Conservation (phyloP, 441 rosid genomes). For the Hura crepitans region DNA sequence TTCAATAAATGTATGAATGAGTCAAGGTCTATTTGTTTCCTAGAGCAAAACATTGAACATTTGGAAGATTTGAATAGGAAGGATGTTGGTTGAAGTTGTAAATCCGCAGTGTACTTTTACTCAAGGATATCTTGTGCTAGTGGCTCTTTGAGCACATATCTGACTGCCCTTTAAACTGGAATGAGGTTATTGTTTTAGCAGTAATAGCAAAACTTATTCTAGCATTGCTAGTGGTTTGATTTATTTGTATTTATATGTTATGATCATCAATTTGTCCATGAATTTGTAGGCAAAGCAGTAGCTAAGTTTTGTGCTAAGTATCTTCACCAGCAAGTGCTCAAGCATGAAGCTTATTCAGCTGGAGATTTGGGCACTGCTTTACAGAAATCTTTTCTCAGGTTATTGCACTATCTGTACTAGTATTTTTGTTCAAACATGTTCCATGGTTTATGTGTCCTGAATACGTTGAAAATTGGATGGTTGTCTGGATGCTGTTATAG, state of each 20-base stretch:
- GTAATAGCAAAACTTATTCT: not conserved
- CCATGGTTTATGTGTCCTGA: not conserved
- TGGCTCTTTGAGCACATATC: constrained; percentile 5
- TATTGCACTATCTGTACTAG: constrained; percentile 3
- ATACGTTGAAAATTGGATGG: not conserved
- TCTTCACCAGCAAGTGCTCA: constrained; percentile 79
- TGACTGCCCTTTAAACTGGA: not conserved
- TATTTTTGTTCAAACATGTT: not conserved
- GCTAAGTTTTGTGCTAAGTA: constrained; percentile 82
- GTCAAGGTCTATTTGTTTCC: not conserved
- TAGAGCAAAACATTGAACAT: not conserved
- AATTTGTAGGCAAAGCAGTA: constrained; percentile 66
- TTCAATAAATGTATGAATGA: not conserved
- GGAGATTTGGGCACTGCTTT: constrained; percentile 61
- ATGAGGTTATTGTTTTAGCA: not conserved
- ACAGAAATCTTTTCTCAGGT: constrained; percentile 78
- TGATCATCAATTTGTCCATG: constrained; percentile 1
- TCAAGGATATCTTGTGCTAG: not conserved
- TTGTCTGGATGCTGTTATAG: not conserved
- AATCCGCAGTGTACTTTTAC: not conserved
- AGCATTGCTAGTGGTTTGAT: not conserved
- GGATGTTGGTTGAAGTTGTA: not conserved
- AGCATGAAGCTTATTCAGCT: constrained; percentile 51
- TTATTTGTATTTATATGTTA: not conserved
- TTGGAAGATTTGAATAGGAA: not conserved